Base-by-base conservation (phyloP, 306 rosid genomes). In the Rosa rugosa region DNA sequence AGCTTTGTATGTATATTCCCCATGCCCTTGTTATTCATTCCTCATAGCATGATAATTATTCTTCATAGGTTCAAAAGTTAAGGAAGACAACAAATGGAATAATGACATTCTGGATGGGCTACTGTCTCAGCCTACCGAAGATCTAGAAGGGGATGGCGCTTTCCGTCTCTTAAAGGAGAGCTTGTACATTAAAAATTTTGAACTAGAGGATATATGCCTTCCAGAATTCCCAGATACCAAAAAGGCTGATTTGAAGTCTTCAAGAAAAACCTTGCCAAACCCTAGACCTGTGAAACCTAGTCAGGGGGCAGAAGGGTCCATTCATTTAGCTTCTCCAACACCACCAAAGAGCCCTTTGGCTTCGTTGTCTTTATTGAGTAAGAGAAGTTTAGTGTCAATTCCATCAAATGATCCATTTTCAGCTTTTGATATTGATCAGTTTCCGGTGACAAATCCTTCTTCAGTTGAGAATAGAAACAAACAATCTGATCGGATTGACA, bases 281-380 rank as follows among this genome's bases (percentile, higher is more conserved):
- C 88, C 87, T 60, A 84, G 91, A 46, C 85, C 87, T 44, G 40
- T 34, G 45, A 82, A 80, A 60, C 77, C 54, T 14, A 76, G 45
- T 69, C 79, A 22, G 75, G 78, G 80, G 36, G 74, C 73, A 62
- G 91, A 82, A 81, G 80, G 56, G 51, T 49, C 80, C 70, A 27
- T 71, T 84, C 83, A 79, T 44, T 73, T 81, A 76, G 83, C 87
- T 80, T 87, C 94, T 59, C 96, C 96, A 79, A 84, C 90, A 59
- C 91, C 93, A 69, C 88, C 93, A 73, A 91, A 80, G 85, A 91
- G 86, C 84, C 97, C 93, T 63, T 89, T 88, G 87, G 87, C 94
- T 73, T 67, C 83, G 11, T 62, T 85, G 45, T 67, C 82, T 60
- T 67, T 80, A 42, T 75, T 95, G 65, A 90, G 74, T 70, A 84